Evolutionary conservation across 495 filamentous ascomycete genomes (phyloP).

Genomic region (Chaetomium cochliodes): DNA sequence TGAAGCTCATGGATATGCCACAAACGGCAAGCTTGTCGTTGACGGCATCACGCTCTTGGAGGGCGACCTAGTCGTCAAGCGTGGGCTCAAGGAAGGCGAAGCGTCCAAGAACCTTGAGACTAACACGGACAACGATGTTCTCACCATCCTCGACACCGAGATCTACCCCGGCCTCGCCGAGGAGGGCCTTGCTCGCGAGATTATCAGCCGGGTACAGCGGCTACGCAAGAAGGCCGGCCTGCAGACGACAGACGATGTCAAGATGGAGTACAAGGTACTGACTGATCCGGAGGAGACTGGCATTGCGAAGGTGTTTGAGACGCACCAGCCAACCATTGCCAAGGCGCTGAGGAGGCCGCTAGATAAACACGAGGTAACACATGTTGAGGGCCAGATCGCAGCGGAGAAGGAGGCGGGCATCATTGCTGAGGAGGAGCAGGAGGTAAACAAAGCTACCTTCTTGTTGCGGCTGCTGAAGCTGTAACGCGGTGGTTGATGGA

Average conservation of each 20-base stretch:
- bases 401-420: conserved; percentile 57
- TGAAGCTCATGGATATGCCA: conserved; percentile 71
- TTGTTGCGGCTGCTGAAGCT: conserved; percentile 78
- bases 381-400: conserved; percentile 61
- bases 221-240: conserved; percentile 49
- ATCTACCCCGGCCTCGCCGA: conserved; percentile 45
- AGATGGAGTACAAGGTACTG: conserved; percentile 47
- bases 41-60: conserved; percentile 78
- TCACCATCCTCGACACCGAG: conserved; percentile 45
- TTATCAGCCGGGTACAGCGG: conserved; percentile 49
- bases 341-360: conserved; percentile 79
- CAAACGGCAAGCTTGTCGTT: conserved; percentile 68
- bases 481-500: conserved; percentile 33
- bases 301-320: conserved; percentile 69
- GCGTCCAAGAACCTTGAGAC: conserved; percentile 71
- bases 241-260: conserved; percentile 46
- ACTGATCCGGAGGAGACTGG: conserved; percentile 75
- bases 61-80: conserved; percentile 80
- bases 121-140: conserved; percentile 67
- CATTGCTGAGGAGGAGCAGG: conserved; percentile 83
- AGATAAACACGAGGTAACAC: conserved; percentile 67
- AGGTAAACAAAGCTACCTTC: conserved; percentile 84
- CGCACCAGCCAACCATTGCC: conserved; percentile 64
- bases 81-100: conserved; percentile 68
- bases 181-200: conserved; percentile 46